Base-by-base conservation (phyloP, 345 rosid species). In the Zanthoxylum bungeanum region DNA sequence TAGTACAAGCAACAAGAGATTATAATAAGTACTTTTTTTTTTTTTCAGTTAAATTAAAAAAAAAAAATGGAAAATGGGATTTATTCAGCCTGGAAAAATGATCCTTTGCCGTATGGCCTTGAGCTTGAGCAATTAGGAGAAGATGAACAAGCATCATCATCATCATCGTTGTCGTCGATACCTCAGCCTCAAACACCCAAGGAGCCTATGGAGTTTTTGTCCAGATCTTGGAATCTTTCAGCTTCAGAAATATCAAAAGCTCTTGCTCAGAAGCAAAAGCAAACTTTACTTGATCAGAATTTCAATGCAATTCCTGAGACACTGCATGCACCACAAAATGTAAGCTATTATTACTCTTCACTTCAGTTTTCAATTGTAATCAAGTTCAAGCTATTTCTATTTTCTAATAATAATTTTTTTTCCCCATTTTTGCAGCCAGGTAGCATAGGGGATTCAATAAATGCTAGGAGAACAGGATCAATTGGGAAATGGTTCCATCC, bases 241-340 rank as follows among this genome's bases (percentile, higher is more conserved):
- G 91, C 98, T 55, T 86, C 97, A 22, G 97, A 94, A 84, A 81
- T 94, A 70, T 86, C 98, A 53, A 92, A 92, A 87, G 98, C 93
- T 75, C 90, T 94, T 61, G 82, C 97, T 36, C 89, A 83, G 69
- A 91, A 81, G 78, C 94, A 85, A 66, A 90, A 84, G 69, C 85
- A 82, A n/a, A 73, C 79, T 40, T 72, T 50, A 53, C 11, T 69
- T 17, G 86, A 83, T 16, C 64, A 37, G 69, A 76, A 44, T 51
- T 73, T 77, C 60, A 60, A 33, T 78, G 30, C 70, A 12, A 75
- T 88, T 30, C 82, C 79, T 25, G 87, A 79, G 63, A 66, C 80
- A 27, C 72, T 80, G 39, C 80, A 76, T 66, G 82, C 79, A 46
- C 84, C 91, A 30, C 86, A 83, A 22, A 28, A 78, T 52, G 97